Conservation (phyloP, 164 flowering plant species). For the Nymphaea thermarum region DNA sequence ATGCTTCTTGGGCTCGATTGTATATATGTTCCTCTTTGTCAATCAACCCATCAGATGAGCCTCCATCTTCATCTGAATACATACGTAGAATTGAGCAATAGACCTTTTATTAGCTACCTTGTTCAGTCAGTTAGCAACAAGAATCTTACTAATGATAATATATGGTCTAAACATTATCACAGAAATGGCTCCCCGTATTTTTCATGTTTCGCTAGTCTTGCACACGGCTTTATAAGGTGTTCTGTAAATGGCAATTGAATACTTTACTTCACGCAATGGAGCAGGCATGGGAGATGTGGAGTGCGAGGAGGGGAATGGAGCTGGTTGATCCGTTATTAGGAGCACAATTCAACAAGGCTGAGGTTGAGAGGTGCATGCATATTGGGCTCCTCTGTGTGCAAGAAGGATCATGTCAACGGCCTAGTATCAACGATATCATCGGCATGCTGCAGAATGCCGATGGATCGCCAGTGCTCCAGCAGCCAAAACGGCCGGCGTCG, state of each 20-base stretch:
- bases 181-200: no score
- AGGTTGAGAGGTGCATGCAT: background rate
- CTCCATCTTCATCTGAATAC: no score
- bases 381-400: background rate
- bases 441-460: background rate
- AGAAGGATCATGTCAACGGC: background rate
- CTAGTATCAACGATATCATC: background rate
- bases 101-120: no score
- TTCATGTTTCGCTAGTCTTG: background rate
- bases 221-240: no score
- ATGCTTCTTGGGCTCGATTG: background rate
- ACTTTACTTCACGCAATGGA: no score
- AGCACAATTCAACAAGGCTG: background rate
- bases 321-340: background rate
- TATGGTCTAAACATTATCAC: no score
- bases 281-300: background rate
- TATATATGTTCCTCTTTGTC: background rate
- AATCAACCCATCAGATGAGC: background rate
- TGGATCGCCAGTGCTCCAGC: background rate
- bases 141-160: no score
- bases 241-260: no score
- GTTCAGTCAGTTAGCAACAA: no score
- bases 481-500: background rate
- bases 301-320: background rate
- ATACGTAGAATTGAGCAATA: background rate